A percentile compares a stretch with the other conserved stretches of the same genome.
These are phyloP conservation scores for Euphorbia celastroides DNA, from an alignment of 441 rosid species.

Conservation along the genomic window DNA sequence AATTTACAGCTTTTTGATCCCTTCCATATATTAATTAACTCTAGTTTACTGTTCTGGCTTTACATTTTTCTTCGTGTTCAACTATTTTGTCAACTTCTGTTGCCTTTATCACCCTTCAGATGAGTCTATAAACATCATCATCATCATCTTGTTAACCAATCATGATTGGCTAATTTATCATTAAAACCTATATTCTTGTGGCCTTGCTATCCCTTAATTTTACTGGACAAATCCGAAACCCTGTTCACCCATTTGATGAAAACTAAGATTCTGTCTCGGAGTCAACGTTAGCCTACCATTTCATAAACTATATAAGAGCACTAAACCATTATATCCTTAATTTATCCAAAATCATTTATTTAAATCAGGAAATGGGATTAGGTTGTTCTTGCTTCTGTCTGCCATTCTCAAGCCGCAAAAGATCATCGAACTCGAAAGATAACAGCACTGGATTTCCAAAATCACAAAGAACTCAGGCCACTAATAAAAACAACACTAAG, in stretches of 20 bases:
- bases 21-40: background rate
- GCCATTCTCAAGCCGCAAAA: background rate
- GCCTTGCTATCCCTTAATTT: background rate
- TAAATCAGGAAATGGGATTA: constrained; percentile 22
- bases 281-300: background rate
- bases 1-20: background rate
- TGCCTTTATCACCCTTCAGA: too few relatives aligned
- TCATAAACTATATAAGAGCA: background rate
- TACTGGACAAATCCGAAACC: too few relatives aligned
- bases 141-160: too few relatives aligned
- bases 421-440: background rate
- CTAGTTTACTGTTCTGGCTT: background rate
- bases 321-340: background rate
- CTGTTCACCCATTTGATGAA: background rate
- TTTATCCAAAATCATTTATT: background rate
- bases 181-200: too few relatives aligned
- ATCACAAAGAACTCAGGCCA: background rate
- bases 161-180: too few relatives aligned
- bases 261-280: constrained; percentile 11
- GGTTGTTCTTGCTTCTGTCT: constrained; percentile 3
- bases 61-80: background rate
- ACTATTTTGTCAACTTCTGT: too few relatives aligned
- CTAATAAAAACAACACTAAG: constrained; percentile 6
- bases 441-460: background rate
- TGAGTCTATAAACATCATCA: too few relatives aligned